Evolutionary conservation across 2,329 filamentous ascomycete species (phyloP).

Genomic region (Fusarium caatingaense): DNA sequence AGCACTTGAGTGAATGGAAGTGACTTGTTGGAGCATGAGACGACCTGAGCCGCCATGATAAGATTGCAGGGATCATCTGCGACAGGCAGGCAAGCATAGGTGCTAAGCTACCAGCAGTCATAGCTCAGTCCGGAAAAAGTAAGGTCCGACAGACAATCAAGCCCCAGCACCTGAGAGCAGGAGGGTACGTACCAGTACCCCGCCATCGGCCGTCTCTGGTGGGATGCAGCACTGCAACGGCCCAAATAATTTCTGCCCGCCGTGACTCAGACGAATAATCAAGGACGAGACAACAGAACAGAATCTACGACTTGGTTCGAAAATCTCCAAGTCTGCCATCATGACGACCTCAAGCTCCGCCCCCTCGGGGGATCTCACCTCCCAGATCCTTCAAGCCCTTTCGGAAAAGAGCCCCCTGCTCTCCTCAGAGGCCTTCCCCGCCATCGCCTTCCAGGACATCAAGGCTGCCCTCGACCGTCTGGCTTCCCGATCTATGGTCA

Average conservation of each 20-base stretch:
- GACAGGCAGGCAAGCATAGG: conserved; percentile 7
- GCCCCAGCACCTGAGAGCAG: conserved; percentile 1
- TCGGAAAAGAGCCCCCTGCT: conserved; percentile 72
- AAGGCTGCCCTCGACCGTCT: conserved; percentile 92
- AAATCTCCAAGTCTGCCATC: conserved; percentile 31
- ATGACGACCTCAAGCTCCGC: conserved; percentile 58
- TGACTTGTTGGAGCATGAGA: conserved; percentile 33
- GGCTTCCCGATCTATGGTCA: conserved; percentile 84
- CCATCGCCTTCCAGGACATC: conserved; percentile 72
- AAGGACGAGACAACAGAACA: conserved; percentile 23
- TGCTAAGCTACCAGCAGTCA: conserved; percentile 4
- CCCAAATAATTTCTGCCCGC: conserved; percentile 44
- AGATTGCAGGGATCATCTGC: conserved; percentile 42
- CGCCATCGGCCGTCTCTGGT: conserved; percentile 40
- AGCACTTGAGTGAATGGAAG: conserved; percentile 14
- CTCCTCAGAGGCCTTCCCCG: conserved; percentile 76
- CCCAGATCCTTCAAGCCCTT: conserved; percentile 74
- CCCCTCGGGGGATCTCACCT: conserved; percentile 67
- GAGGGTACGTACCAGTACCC: conserved; percentile 39
- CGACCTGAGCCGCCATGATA: conserved; percentile 40
- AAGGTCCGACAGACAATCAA: conserved; percentile 16
- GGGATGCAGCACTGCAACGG: conserved; percentile 32
- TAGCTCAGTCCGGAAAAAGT: conserved; percentile 24
- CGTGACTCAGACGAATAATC: conserved; percentile 44
- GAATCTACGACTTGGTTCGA: conserved; percentile 19